Conservation (phyloP, 371 early-diverging fungal genomes). For the Mucor piriformis region DNA sequence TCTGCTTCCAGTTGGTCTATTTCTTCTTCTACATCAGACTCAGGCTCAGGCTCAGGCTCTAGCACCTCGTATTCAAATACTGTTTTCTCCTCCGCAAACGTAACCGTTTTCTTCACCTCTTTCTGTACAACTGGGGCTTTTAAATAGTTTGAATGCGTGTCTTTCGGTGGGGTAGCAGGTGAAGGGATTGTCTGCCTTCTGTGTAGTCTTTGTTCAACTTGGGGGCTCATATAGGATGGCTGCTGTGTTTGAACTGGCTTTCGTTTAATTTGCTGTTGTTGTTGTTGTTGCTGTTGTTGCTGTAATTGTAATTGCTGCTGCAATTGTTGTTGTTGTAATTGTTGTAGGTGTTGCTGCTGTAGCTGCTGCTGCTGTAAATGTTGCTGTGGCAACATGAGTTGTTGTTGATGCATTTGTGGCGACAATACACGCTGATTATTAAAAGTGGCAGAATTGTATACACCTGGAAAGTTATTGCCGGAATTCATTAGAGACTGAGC, state of each 20-base stretch:
- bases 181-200: slow-evolving; percentile 1
- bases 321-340: not conserved
- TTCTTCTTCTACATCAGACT: slow-evolving; percentile 7
- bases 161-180: not conserved
- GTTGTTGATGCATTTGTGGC: not conserved
- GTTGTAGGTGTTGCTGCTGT: not conserved
- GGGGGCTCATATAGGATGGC: slow-evolving; percentile 7
- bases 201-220: slow-evolving; percentile 17
- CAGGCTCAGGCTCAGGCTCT: slow-evolving; percentile 3
- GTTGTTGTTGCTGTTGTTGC: slow-evolving; percentile 5
- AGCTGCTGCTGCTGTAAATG: slow-evolving; percentile 20
- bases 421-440: slow-evolving; percentile 7
- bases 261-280: slow-evolving; percentile 15
- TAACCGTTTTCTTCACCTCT: slow-evolving; percentile 16
- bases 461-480: too few species aligned
- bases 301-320: slow-evolving; percentile 3
- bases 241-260: slow-evolving; percentile 21
- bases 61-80: slow-evolving; percentile 1
- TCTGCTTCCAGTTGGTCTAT: not conserved
- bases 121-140: not conserved
- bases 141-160: not conserved
- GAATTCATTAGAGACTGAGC: slow-evolving; percentile 19
- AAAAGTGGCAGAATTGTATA: slow-evolving; percentile 5
- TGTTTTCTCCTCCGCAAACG: slow-evolving; percentile 13
- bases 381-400: not conserved